Evolutionary conservation across 2,329 filamentous ascomycete species (phyloP).

Genomic region (Xylariales sp.): DNA sequence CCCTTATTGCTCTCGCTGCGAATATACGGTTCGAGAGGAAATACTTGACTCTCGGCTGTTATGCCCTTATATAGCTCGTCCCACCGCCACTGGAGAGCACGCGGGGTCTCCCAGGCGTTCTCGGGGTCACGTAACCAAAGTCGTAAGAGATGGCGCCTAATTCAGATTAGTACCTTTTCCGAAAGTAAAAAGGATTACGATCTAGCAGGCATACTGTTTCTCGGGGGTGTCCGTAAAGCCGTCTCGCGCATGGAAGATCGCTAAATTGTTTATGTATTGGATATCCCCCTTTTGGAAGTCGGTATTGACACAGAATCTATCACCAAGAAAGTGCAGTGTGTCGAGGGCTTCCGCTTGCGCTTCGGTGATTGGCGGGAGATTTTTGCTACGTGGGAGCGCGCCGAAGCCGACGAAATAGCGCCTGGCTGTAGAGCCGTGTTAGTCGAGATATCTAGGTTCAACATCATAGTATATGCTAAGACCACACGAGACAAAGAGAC

Average conservation of each 20-base stretch:
- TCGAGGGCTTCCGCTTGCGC: conserved; percentile 65
- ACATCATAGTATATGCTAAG: too few relatives aligned
- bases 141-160: conserved; percentile 60
- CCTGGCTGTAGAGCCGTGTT: conserved; percentile 41
- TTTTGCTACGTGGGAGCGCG: conserved; percentile 61
- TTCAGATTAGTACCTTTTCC: conserved; percentile 18
- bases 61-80: conserved; percentile 64
- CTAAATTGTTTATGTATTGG: conserved; percentile 66
- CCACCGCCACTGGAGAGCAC: conserved; percentile 60
- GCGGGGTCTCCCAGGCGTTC: conserved; percentile 61
- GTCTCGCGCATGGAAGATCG: conserved; percentile 64
- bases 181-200: not conserved
- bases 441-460: too few relatives aligned
- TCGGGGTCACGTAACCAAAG: conserved; percentile 64
- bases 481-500: too few relatives aligned
- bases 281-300: conserved; percentile 64
- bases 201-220: conserved; percentile 54
- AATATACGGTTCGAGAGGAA: conserved; percentile 67
- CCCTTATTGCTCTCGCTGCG: conserved; percentile 53
- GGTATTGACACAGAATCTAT: conserved; percentile 58
- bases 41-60: conserved; percentile 62
- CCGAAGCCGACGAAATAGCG: conserved; percentile 69
- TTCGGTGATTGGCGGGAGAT: conserved; percentile 68
- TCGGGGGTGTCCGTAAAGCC: conserved; percentile 59
- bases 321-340: conserved; percentile 61